Percentiles rank a stretch among this genome's conserved stretches.
Evolutionary conservation across 371 early-diverging fungal genomes (phyloP).

Genomic region (Apophysomyces variabilis): DNA sequence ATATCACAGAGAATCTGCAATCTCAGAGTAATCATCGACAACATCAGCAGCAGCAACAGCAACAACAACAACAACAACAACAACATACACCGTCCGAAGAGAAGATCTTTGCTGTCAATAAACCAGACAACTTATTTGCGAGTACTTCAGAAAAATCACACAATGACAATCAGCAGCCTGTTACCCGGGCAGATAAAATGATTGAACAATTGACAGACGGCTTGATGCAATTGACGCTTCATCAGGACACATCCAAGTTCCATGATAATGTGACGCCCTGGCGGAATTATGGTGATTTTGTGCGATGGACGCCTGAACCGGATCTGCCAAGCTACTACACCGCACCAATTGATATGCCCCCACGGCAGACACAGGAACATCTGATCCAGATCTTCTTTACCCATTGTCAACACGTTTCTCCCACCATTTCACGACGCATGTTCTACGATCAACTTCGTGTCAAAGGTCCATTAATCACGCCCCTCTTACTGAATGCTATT

Average conservation of each 20-base stretch:
- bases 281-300: slow-evolving; percentile 34
- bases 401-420: slow-evolving; percentile 38
- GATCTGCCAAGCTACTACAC: slow-evolving; percentile 23
- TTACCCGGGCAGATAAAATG: slow-evolving; percentile 43
- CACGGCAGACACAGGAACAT: slow-evolving; percentile 41
- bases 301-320: slow-evolving; percentile 33
- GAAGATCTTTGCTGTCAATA: slow-evolving; percentile 28
- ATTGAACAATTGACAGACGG: slow-evolving; percentile 49
- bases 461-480: slow-evolving; percentile 48
- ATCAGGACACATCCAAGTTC: slow-evolving; percentile 29
- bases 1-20: slow-evolving; percentile 31
- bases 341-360: slow-evolving; percentile 47
- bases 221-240: slow-evolving; percentile 39
- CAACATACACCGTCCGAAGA: slow-evolving; percentile 12
- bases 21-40: slow-evolving; percentile 16
- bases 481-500: slow-evolving; percentile 46
- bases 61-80: slow-evolving; percentile 10
- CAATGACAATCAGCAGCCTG: background rate
- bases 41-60: slow-evolving; percentile 17
- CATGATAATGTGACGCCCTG: slow-evolving; percentile 31
- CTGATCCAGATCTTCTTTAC: slow-evolving; percentile 42
- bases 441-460: slow-evolving; percentile 50
- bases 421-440: slow-evolving; percentile 40
- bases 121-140: slow-evolving; percentile 37
- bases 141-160: slow-evolving; percentile 10